These are phyloP conservation scores for Pholiota conissans DNA, from an alignment of 768 basidiomycete genomes.

Conservation along the genomic window DNA sequence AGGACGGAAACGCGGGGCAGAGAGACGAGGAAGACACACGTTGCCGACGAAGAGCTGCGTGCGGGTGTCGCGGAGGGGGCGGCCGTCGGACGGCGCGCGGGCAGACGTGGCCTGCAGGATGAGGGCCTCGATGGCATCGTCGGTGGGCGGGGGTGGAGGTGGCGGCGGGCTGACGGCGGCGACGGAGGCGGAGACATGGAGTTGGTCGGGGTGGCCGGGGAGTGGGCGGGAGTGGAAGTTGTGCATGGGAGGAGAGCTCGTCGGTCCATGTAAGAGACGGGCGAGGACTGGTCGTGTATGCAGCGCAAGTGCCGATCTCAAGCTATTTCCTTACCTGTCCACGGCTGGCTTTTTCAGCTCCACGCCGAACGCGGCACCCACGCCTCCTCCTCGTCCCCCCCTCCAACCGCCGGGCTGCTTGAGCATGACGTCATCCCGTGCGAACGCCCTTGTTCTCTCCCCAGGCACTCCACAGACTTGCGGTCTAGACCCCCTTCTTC, in stretches of 20 bases:
- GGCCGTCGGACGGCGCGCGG: slow-evolving; percentile 48
- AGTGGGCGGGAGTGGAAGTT: not conserved
- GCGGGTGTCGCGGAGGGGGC: slow-evolving; percentile 77
- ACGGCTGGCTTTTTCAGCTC: not conserved
- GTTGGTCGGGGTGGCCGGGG: not conserved
- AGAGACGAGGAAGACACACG: slow-evolving; percentile 44
- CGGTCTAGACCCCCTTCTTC: not conserved
- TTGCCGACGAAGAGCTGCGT: slow-evolving; percentile 97
- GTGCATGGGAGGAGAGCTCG: not conserved
- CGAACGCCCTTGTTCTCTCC: not conserved
- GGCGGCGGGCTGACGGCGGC: slow-evolving; percentile 4
- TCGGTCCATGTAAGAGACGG: not conserved
- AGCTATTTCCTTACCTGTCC: not conserved
- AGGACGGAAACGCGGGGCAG: slow-evolving; percentile 6
- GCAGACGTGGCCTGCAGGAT: slow-evolving; percentile 89
- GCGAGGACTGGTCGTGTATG: not conserved
- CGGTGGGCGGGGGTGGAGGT: slow-evolving; percentile 45
- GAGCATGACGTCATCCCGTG: not conserved
- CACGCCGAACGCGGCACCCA: not conserved
- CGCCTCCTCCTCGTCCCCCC: not conserved
- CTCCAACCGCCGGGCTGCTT: not conserved
- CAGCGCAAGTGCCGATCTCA: not conserved
- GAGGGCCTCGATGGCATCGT: slow-evolving; percentile 89
- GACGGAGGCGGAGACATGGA: no score
- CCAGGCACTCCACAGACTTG: not conserved